Conservation (phyloP, 2,329 filamentous ascomycete species). For the Dactylella cylindrospora region DNA sequence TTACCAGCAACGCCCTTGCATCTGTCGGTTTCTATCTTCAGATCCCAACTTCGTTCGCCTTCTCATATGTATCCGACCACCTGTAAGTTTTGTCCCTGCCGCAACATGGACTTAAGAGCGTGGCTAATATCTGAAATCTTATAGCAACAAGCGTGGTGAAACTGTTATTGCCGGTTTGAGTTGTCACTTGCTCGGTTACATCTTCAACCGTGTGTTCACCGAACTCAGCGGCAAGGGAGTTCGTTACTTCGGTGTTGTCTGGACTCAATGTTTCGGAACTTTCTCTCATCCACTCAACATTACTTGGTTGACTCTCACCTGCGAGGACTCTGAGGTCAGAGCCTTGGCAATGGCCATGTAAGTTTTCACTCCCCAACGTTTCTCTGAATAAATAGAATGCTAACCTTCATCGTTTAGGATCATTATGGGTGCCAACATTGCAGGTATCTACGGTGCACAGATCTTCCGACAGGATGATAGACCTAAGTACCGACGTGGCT, state of each 20-base stretch:
- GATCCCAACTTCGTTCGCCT: slow-evolving; percentile 58
- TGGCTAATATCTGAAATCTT: background rate
- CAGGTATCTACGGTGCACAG: slow-evolving; percentile 64
- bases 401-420: slow-evolving; percentile 51
- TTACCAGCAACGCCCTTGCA: slow-evolving; percentile 59
- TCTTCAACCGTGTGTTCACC: slow-evolving; percentile 60
- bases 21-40: slow-evolving; percentile 60
- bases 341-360: slow-evolving; percentile 63
- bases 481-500: slow-evolving; percentile 59
- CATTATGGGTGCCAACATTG: slow-evolving; percentile 65
- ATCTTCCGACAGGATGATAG: slow-evolving; percentile 61
- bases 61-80: slow-evolving; percentile 59
- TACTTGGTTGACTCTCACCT: slow-evolving; percentile 62
- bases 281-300: slow-evolving; percentile 63
- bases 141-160: slow-evolving; percentile 57
- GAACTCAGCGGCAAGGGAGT: slow-evolving; percentile 54
- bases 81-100: slow-evolving; percentile 53
- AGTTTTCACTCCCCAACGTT: slow-evolving; percentile 41
- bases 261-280: slow-evolving; percentile 60
- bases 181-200: slow-evolving; percentile 58
- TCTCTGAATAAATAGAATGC: background rate
- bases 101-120: background rate
- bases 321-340: slow-evolving; percentile 61
- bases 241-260: slow-evolving; percentile 60
- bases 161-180: slow-evolving; percentile 58